Percentiles rank a stretch among this genome's conserved stretches.
These are phyloP conservation scores for Xylariaceae sp. DNA, from an alignment of 2,329 filamentous ascomycete genomes.

Conservation along the genomic window DNA sequence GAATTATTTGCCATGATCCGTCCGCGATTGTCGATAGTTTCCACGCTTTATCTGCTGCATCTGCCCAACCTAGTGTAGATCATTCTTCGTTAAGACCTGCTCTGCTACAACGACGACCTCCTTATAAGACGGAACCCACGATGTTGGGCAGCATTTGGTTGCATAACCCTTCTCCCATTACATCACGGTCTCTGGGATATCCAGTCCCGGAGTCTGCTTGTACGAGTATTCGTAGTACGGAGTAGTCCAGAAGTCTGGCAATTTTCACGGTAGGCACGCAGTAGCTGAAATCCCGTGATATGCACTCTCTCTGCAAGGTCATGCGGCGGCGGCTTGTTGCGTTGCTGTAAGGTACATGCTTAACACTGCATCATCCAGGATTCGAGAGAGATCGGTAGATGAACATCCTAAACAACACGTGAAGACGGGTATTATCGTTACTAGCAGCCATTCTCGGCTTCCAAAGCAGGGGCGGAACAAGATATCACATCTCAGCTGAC, in stretches of 20 bases:
- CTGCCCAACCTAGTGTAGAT: not conserved
- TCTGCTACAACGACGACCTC: not conserved
- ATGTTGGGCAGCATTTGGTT: not conserved
- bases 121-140: not conserved
- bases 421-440: not conserved
- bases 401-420: not conserved
- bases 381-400: not conserved
- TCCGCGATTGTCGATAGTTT: not conserved
- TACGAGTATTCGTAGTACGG: not conserved
- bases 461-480: not conserved
- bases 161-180: not conserved
- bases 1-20: not conserved
- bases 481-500: not conserved
- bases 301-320: conserved; percentile 7
- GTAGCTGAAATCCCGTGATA: conserved; percentile 1
- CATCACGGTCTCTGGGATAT: not conserved
- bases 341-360: not conserved
- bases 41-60: not conserved
- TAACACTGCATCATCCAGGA: not conserved
- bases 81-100: not conserved
- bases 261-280: not conserved
- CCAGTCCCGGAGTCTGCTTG: not conserved
- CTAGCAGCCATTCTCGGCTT: not conserved
- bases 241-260: no score
- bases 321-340: conserved; percentile 1